These are phyloP conservation scores for Kwoniella botswanensis DNA, from an alignment of 768 basidiomycete genomes.

Conservation along the genomic window DNA sequence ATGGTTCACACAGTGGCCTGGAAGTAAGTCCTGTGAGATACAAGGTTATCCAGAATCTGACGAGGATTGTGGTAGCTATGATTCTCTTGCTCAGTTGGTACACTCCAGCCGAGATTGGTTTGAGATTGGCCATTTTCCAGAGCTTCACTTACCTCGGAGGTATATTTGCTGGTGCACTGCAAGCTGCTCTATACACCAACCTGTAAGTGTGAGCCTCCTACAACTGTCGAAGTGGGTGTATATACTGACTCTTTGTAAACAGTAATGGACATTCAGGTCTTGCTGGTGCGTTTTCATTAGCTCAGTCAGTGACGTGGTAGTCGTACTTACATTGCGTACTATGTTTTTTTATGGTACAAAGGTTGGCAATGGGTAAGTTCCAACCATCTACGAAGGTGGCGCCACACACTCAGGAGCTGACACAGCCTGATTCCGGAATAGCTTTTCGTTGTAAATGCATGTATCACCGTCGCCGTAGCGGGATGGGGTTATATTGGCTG, in stretches of 20 bases:
- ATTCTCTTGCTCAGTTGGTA: background rate
- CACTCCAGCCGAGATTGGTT: constrained; percentile 59
- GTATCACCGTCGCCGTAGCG: background rate
- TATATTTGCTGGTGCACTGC: constrained; percentile 58
- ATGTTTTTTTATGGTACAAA: background rate
- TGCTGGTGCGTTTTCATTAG: background rate
- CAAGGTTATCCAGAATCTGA: no score
- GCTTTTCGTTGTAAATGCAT: constrained; percentile 3
- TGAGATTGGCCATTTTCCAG: constrained; percentile 53
- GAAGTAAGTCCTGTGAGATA: no score
- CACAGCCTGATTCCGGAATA: background rate
- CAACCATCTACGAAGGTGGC: background rate
- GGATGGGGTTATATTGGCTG: constrained; percentile 10
- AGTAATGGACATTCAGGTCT: constrained; percentile 57
- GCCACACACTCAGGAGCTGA: background rate
- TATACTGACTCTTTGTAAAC: background rate
- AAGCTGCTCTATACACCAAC: constrained; percentile 59
- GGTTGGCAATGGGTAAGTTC: constrained; percentile 12
- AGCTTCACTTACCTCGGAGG: constrained; percentile 49
- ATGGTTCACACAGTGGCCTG: no score
- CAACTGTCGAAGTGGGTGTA: no score
- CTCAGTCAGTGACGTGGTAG: no score
- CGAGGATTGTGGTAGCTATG: background rate
- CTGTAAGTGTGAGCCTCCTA: constrained; percentile 24
- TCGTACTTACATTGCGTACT: no score